Conservation (phyloP, 768 basidiomycete genomes). For the Collybia sp. region DNA sequence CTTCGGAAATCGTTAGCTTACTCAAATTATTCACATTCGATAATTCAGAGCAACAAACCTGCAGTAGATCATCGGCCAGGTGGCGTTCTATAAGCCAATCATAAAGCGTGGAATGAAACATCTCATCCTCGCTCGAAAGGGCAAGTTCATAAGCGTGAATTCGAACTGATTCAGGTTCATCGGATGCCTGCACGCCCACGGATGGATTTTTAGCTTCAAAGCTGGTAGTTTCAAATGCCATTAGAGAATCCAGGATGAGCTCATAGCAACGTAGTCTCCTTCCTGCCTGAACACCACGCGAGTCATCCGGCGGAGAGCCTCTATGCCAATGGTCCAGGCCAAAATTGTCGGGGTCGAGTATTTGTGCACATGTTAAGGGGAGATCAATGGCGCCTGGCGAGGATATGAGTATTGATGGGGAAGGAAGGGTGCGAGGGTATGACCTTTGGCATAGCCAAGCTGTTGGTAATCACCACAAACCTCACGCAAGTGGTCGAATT, state of each 20-base stretch:
- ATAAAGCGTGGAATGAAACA: slow-evolving; percentile 93
- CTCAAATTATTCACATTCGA: slow-evolving; percentile 8
- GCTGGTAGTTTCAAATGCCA: slow-evolving; percentile 70
- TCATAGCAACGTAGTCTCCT: slow-evolving; percentile 73
- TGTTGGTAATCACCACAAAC: slow-evolving; percentile 88
- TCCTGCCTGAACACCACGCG: slow-evolving; percentile 53
- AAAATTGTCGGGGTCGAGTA: slow-evolving; percentile 70
- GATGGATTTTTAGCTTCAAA: slow-evolving; percentile 17
- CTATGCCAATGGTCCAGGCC: slow-evolving; percentile 76
- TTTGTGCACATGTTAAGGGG: slow-evolving; percentile 77
- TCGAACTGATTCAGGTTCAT: slow-evolving; percentile 68
- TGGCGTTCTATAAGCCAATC: slow-evolving; percentile 86
- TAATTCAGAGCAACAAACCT: slow-evolving; percentile 48
- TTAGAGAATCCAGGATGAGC: slow-evolving; percentile 76
- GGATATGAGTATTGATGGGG: slow-evolving; percentile 1
- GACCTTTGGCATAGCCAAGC: slow-evolving; percentile 79
- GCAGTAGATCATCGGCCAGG: slow-evolving; percentile 83
- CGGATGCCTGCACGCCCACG: slow-evolving; percentile 21
- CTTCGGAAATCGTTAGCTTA: slow-evolving; percentile 30
- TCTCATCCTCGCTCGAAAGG: slow-evolving; percentile 79
- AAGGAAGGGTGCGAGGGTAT: background rate
- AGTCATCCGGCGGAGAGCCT: slow-evolving; percentile 52
- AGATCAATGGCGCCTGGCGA: slow-evolving; percentile 75
- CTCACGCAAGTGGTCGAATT: slow-evolving; percentile 80
- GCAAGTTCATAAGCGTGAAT: slow-evolving; percentile 85